Evolutionary conservation across 208 protist genomes (phyloP).

Genomic region (Leishmania major): DNA sequence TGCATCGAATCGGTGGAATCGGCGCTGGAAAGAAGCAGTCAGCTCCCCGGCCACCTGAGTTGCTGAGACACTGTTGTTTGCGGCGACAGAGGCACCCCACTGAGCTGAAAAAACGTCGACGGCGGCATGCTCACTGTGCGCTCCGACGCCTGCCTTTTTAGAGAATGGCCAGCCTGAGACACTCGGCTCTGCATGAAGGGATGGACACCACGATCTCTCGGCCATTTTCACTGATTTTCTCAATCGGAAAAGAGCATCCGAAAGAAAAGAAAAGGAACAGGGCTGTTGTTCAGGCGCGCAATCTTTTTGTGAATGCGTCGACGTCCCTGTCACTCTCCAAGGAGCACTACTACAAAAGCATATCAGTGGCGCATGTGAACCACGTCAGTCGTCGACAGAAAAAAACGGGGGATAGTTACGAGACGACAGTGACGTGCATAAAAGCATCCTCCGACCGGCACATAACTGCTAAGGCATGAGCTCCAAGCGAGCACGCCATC

Average conservation of each 20-base stretch:
- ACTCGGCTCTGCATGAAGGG: not conserved
- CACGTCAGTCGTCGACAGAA: not conserved
- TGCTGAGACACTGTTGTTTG: conserved; percentile 47
- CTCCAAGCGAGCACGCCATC: too few relatives aligned
- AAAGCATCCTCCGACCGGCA: not conserved
- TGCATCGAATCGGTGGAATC: conserved; percentile 43
- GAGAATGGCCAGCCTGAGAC: not conserved
- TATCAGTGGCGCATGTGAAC: not conserved
- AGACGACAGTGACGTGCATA: not conserved
- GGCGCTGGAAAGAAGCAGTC: conserved; percentile 17
- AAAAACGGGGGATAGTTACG: not conserved
- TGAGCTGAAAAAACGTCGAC: not conserved
- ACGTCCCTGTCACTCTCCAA: not conserved
- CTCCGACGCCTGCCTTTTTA: not conserved
- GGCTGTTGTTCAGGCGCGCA: not conserved
- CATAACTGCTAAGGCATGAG: not conserved
- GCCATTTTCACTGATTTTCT: not conserved
- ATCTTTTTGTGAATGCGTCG: not conserved
- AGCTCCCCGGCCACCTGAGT: conserved; percentile 31
- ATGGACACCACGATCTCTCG: conserved; percentile 27
- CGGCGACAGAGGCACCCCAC: conserved; percentile 46
- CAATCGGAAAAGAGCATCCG: not conserved
- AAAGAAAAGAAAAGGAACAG: conserved; percentile 9
- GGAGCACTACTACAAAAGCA: not conserved
- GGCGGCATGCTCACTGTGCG: not conserved